A percentile compares a stretch with the other conserved stretches of the same genome.
Evolutionary conservation across 2,329 filamentous ascomycete species (phyloP).

Genomic region (Knoxdaviesia proteae): DNA sequence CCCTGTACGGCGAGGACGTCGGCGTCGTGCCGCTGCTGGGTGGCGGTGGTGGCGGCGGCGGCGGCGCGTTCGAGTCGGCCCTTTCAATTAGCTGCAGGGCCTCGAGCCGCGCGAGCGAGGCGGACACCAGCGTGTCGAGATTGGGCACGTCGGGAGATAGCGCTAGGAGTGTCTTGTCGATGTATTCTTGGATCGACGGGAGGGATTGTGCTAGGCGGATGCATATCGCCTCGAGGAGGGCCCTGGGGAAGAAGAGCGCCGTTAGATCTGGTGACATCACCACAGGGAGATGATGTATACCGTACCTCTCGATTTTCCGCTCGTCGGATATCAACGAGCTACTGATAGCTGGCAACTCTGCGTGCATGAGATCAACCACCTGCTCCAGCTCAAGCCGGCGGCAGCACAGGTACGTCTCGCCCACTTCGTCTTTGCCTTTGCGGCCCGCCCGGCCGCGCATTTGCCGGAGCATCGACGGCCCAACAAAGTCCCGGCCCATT

Average conservation of each 20-base stretch:
- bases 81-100: conserved; percentile 29
- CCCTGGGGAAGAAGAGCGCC: conserved; percentile 19
- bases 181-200: conserved; percentile 45
- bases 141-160: conserved; percentile 28
- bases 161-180: conserved; percentile 44
- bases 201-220: conserved; percentile 45
- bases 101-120: conserved; percentile 36
- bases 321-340: conserved; percentile 50
- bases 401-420: conserved; percentile 61
- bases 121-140: conserved; percentile 32
- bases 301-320: conserved; percentile 42
- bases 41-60: too few species aligned
- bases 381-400: conserved; percentile 45
- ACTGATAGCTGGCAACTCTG: conserved; percentile 46
- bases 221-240: conserved; percentile 49
- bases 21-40: too few species aligned
- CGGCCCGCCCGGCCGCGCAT: conserved; percentile 62
- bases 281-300: background rate
- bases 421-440: conserved; percentile 58
- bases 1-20: conserved; percentile 8
- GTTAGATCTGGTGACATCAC: background rate
- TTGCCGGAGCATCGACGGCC: conserved; percentile 59
- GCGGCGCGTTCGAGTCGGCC: too few species aligned
- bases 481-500: conserved; percentile 60
- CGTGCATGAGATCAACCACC: conserved; percentile 49